Percentiles rank a stretch among this genome's conserved stretches.
These are phyloP conservation scores for Nasturtium officinale DNA, from an alignment of 345 rosid species.

Conservation along the genomic window DNA sequence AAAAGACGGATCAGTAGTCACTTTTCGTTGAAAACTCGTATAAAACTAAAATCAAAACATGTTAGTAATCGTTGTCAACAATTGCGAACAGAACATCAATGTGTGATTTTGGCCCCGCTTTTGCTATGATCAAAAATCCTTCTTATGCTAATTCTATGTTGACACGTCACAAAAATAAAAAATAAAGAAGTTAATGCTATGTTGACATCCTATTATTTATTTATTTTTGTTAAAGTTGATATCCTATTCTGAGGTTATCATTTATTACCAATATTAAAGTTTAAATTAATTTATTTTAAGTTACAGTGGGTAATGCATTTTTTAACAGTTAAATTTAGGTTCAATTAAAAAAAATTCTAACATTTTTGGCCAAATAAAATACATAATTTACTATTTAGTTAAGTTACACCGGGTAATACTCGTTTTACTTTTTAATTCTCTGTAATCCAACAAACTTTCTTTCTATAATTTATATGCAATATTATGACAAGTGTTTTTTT, in stretches of 20 bases:
- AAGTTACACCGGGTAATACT: too few species aligned
- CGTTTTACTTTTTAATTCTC: neutral
- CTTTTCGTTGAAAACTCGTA: neutral
- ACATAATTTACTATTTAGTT: neutral
- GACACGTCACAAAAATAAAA: too few species aligned
- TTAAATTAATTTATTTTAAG: neutral
- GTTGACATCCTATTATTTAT: too few species aligned
- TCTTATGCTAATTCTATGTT: too few species aligned
- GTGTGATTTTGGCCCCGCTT: neutral
- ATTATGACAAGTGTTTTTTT: neutral
- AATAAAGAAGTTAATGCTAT: too few species aligned
- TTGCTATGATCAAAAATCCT: neutral
- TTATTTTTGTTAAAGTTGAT: too few species aligned
- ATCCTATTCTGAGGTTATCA: neutral
- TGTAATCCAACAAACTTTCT: slow-evolving; percentile 22
- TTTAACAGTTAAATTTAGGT: neutral
- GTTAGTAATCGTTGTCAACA: neutral
- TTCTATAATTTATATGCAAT: neutral
- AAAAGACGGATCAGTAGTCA: neutral
- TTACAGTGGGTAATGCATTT: neutral
- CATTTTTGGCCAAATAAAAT: too few species aligned
- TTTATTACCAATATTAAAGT: neutral
- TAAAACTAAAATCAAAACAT: neutral
- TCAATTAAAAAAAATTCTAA: too few species aligned
- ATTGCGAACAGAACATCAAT: neutral